These are phyloP conservation scores for Cladosporium sp. DNA, from an alignment of 2,329 filamentous ascomycete species.

Conservation along the genomic window DNA sequence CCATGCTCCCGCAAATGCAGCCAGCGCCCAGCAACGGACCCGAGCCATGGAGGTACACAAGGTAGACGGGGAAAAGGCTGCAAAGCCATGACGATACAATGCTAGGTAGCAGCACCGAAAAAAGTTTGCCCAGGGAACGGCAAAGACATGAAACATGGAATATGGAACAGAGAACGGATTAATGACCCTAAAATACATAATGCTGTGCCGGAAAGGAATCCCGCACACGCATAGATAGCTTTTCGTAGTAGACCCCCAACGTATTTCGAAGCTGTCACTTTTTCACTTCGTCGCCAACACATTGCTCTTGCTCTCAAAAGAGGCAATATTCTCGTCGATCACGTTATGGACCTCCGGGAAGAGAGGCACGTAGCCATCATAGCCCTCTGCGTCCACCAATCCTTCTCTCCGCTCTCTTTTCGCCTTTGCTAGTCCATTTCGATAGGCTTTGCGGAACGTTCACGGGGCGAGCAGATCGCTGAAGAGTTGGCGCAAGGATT, in stretches of 20 bases:
- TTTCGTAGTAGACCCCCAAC: not conserved
- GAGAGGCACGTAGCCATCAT: not conserved
- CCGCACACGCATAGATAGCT: not conserved
- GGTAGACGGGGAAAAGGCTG: not conserved
- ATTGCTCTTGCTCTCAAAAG: no score
- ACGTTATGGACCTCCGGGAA: no score
- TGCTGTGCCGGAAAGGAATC: not conserved
- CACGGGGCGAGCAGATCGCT: not conserved
- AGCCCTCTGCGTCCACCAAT: not conserved
- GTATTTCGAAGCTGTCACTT: no score
- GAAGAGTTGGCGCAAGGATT: not conserved
- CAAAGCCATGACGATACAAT: not conserved
- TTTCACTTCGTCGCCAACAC: no score
- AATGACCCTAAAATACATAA: not conserved
- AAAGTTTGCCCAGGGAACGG: not conserved
- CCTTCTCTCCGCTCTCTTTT: not conserved
- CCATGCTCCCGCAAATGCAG: conserved; percentile 30
- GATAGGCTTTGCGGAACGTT: not conserved
- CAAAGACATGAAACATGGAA: not conserved
- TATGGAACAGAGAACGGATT: not conserved
- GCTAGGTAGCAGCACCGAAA: not conserved
- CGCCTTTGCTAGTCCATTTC: not conserved
- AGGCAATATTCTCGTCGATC: no score
- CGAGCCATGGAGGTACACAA: conserved; percentile 2
- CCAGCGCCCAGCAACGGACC: not conserved